Evolutionary conservation across 1,284 basidiomycete genomes (phyloP).

Genomic region (Paramarasmius palmivorus): DNA sequence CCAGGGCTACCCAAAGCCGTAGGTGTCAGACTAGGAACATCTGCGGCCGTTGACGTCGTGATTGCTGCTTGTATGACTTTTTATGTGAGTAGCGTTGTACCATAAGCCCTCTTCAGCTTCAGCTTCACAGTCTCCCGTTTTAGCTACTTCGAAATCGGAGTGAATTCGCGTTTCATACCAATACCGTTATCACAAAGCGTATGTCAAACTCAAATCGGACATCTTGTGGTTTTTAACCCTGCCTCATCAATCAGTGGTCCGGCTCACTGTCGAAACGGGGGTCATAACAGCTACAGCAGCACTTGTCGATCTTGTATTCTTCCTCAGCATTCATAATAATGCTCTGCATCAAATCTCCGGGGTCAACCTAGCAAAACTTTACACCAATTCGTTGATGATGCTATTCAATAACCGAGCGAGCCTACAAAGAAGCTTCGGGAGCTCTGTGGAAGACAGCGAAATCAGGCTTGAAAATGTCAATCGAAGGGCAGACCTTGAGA

Average conservation of each 20-base stretch:
- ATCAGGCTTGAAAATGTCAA: too few relatives aligned
- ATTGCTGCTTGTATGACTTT: constrained; percentile 20
- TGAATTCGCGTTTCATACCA: neutral
- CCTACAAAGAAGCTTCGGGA: neutral
- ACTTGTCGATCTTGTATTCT: neutral
- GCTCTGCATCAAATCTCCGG: neutral
- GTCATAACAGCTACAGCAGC: constrained; percentile 1
- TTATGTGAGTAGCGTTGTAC: too few relatives aligned
- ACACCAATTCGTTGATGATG: constrained; percentile 4
- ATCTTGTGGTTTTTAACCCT: neutral
- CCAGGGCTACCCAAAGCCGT: constrained; percentile 13
- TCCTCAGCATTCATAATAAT: neutral
- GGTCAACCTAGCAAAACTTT: neutral
- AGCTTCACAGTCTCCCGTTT: too few relatives aligned
- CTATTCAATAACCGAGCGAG: neutral
- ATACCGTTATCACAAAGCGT: constrained; percentile 1
- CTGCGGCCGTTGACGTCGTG: constrained; percentile 16
- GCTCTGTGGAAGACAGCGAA: too few relatives aligned
- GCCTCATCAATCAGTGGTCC: neutral
- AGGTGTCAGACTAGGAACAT: constrained; percentile 16
- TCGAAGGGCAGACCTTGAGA: too few relatives aligned
- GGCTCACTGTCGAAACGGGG: constrained; percentile 2
- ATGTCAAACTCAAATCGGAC: neutral
- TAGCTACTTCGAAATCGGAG: neutral
- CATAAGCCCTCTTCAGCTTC: too few relatives aligned